These are phyloP conservation scores for Hygrophoropsis aurantiaca DNA, from an alignment of 768 basidiomycete genomes.

Conservation along the genomic window DNA sequence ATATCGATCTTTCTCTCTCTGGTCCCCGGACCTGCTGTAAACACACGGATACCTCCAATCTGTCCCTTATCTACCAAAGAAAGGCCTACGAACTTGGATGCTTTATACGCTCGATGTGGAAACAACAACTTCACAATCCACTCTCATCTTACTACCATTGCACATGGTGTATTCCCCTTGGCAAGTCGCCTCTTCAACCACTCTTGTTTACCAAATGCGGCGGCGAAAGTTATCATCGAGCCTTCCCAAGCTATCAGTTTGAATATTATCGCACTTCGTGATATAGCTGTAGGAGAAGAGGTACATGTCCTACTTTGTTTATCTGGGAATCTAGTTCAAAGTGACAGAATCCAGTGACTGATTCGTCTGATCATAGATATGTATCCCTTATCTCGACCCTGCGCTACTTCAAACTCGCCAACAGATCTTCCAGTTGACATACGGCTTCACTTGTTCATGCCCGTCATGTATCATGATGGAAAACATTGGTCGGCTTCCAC, in stretches of 20 bases:
- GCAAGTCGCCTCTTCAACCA: conserved; percentile 85
- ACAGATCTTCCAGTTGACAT: conserved; percentile 57
- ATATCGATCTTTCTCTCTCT: conserved; percentile 43
- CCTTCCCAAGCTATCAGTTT: conserved; percentile 43
- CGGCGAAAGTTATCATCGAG: conserved; percentile 54
- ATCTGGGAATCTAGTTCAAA: background rate
- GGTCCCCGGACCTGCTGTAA: conserved; percentile 39
- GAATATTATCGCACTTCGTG: conserved; percentile 64
- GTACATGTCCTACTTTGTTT: conserved; percentile 34
- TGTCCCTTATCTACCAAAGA: conserved; percentile 31
- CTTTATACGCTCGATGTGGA: conserved; percentile 60
- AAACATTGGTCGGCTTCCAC: conserved; percentile 35
- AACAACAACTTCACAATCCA: conserved; percentile 85
- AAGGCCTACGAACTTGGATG: conserved; percentile 19
- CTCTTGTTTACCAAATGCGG: conserved; percentile 75
- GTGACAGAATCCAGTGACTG: too few species aligned
- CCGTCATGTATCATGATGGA: conserved; percentile 51
- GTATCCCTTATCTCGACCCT: conserved; percentile 76
- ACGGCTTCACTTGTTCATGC: conserved; percentile 70
- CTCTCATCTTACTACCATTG: conserved; percentile 67
- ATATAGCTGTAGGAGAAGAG: conserved; percentile 63
- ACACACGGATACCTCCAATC: conserved; percentile 24
- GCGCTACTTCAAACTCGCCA: conserved; percentile 63
- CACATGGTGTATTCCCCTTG: conserved; percentile 73
- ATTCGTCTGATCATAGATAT: conserved; percentile 47